Evolutionary conservation across 2,329 filamentous ascomycete species (phyloP).

Genomic region (Ophiostoma piceae): DNA sequence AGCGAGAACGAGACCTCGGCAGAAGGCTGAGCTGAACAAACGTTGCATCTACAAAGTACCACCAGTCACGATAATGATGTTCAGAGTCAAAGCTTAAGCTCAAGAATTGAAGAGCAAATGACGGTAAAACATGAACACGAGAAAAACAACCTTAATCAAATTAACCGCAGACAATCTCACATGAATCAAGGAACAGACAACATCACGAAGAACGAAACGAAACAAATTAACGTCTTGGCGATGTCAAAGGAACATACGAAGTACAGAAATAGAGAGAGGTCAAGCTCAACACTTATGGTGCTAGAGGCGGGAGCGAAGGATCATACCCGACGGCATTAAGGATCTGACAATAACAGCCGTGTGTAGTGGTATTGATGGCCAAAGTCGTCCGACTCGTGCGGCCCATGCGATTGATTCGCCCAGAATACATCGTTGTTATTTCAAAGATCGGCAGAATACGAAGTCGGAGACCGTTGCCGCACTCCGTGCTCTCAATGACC

Average conservation of each 20-base stretch:
- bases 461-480: background rate
- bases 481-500: background rate
- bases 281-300: background rate
- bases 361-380: background rate
- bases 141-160: background rate
- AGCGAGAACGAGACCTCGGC: conserved; percentile 1
- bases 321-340: background rate
- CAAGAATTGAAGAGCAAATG: background rate
- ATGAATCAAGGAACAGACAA: background rate
- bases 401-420: background rate
- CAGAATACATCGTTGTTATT: background rate
- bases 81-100: background rate
- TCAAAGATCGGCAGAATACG: conserved; percentile 6
- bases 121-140: conserved; percentile 2
- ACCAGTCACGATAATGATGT: too few relatives aligned
- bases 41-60: conserved; percentile 3
- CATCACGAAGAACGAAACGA: background rate
- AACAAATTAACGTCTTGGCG: background rate
- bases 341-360: background rate
- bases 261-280: too few relatives aligned
- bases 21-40: conserved; percentile 4
- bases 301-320: background rate
- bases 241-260: background rate
- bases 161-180: background rate
- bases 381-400: background rate